A percentile compares a stretch with the other conserved stretches of the same genome.
Conservation (phyloP, 2,329 filamentous ascomycete genomes). For the Aspergillus hortae region DNA sequence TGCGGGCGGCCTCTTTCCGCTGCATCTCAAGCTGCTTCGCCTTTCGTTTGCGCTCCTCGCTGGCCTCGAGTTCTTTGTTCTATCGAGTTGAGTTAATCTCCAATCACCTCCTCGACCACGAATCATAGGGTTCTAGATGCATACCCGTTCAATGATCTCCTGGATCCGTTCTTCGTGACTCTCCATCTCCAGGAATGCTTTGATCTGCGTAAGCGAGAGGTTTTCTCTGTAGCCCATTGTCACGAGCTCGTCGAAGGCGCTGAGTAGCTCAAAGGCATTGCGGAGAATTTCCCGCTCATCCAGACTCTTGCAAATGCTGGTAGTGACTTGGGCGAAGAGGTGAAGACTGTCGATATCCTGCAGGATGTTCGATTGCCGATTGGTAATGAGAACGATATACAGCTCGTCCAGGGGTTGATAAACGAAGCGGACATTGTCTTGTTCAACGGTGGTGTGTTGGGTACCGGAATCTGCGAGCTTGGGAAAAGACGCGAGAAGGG, state of each 20-base stretch:
- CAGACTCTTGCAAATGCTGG: slow-evolving; percentile 90
- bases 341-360: slow-evolving; percentile 99
- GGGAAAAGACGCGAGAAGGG: slow-evolving; percentile 91
- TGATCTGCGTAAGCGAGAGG: slow-evolving; percentile 93
- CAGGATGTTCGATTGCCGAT: slow-evolving; percentile 97
- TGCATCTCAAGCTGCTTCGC: slow-evolving; percentile 99
- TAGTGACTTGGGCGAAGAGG: slow-evolving; percentile 94
- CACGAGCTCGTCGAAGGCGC: slow-evolving; percentile 95
- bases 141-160: slow-evolving; percentile 88
- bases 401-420: slow-evolving; percentile 99
- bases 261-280: slow-evolving; percentile 94
- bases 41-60: slow-evolving; percentile 96
- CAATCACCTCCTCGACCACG: slow-evolving; percentile 8
- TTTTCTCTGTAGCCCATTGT: slow-evolving; percentile 96
- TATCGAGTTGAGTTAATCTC: slow-evolving; percentile 39
- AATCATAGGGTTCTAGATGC: slow-evolving; percentile 15
- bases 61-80: slow-evolving; percentile 98
- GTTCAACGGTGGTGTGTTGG: slow-evolving; percentile 96
- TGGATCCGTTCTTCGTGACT: slow-evolving; percentile 98
- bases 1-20: slow-evolving; percentile 88
- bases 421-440: slow-evolving; percentile 98
- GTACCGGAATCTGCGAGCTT: slow-evolving; percentile 95
- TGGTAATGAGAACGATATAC: slow-evolving; percentile 99
- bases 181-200: slow-evolving; percentile 99
- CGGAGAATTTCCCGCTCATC: slow-evolving; percentile 93